Base-by-base conservation (phyloP, 177 flowering plant species). In the Tripterygium wilfordii region DNA sequence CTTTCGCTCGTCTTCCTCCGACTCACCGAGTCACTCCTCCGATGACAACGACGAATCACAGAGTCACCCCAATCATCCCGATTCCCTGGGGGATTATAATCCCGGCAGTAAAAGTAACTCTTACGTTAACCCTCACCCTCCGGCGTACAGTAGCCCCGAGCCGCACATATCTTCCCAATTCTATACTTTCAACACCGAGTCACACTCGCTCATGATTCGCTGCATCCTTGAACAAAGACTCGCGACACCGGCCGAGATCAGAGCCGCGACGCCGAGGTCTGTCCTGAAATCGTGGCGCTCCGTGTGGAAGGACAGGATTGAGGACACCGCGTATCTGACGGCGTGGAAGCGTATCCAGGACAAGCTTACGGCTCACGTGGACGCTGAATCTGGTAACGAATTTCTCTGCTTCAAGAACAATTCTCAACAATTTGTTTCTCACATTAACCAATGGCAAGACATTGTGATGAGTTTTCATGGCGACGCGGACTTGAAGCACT, bases 271-370 rank as follows among this genome's bases (percentile, higher is more conserved):
- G 8, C 88, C 95, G 5, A 52, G 70, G 8, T 43, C 77, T 12
- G 90, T 94, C 16, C 81, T 94, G 41, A 54, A 71, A 27, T 83
- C 88, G 54, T 94, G 99, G 97, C 80, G 99, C n/a, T 53, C 79
- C 19, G 99, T 94, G 3, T 94, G 99, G 99, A 94, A 87, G 70
- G 99, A 94, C 65, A 75, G 97, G 15, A 94, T 87, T 64, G 96
- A 79, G 71, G 97, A 80, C 60, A 94, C 99, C 0, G 99, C 97
- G 0, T 94, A 80, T 45, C 49, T 85, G 33, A 94, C 97, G 7
- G 99, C 89, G 1, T 94, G 99, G 99, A 94, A 94, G 65, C 72
- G 96, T 16, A 89, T 94, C 39, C 99, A 94, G 65, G 99, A 94
- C 42, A 89, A 94, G 83, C 85, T 94, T 46, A 60, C 63, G 16